phyloP scores from a whole-genome alignment of 2,329 filamentous ascomycete genomes.

The Aspergillus chevalieri region DNA sequence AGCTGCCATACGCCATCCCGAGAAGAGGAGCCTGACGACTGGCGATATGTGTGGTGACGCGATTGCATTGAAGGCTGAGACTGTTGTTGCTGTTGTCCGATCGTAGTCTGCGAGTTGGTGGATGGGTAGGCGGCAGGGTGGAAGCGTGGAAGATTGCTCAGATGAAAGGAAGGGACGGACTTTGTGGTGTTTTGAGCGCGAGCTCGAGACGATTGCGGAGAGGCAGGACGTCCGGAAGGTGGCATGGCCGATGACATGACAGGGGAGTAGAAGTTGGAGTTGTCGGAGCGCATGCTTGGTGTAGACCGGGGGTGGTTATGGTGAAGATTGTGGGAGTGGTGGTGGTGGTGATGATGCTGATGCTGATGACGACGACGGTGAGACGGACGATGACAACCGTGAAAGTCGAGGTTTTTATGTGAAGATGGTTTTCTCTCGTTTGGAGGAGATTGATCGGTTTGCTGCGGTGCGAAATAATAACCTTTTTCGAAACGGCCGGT shows the following conservation, averaged over 20 bases:
- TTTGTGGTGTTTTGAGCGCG: constrained; percentile 29
- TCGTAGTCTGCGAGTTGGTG: constrained; percentile 11
- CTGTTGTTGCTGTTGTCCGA: constrained; percentile 20
- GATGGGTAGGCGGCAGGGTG: constrained; percentile 42
- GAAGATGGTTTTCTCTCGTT: neutral
- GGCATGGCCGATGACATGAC: constrained; percentile 28
- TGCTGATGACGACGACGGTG: neutral
- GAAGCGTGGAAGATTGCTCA: constrained; percentile 40
- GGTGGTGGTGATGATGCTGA: neutral
- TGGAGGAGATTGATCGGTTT: neutral
- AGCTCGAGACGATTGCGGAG: constrained; percentile 28
- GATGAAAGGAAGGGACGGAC: constrained; percentile 31
- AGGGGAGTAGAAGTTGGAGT: constrained; percentile 26
- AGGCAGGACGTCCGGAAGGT: constrained; percentile 24
- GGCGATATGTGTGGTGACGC: constrained; percentile 26
- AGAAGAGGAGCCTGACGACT: constrained; percentile 21
- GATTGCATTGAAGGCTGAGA: constrained; percentile 29
- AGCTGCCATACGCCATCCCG: constrained; percentile 37
- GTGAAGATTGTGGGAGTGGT: neutral
- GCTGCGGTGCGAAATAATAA: constrained; percentile 29
- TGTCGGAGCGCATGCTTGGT: constrained; percentile 28
- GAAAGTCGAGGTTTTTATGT: constrained; percentile 7
- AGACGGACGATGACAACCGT: constrained; percentile 7
- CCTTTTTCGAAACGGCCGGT: constrained; percentile 33
- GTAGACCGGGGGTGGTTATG: neutral